Percentiles rank a stretch among this genome's conserved stretches.
Evolutionary conservation across 352 stramenopile species (phyloP).

Genomic region (Thraustochytrium sp.): DNA sequence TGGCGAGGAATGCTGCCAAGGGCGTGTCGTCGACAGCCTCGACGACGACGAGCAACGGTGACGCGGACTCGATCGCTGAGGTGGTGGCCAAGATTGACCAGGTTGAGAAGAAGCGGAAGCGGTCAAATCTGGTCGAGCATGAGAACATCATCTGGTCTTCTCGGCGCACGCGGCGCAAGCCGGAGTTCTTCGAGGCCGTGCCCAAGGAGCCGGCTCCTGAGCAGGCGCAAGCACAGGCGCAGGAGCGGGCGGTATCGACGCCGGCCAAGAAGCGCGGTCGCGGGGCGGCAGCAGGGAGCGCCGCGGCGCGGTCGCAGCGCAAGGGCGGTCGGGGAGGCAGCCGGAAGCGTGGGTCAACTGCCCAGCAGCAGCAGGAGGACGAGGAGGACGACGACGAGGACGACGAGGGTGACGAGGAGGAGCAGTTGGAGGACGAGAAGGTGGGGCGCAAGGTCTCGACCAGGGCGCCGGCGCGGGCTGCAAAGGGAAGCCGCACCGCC

Average conservation of each 20-base stretch:
- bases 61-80: not conserved
- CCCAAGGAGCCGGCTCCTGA: not conserved
- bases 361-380: too few species aligned
- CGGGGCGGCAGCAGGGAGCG: too few species aligned
- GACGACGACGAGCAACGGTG: not conserved
- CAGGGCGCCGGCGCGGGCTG: not conserved
- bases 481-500: not conserved
- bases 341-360: too few species aligned
- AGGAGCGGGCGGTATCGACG: not conserved
- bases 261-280: not conserved
- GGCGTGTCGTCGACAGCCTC: not conserved
- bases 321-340: not conserved
- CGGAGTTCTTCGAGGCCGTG: constrained; percentile 34
- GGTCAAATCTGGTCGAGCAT: not conserved
- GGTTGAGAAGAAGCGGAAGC: not conserved
- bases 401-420: too few species aligned
- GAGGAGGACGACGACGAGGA: too few species aligned
- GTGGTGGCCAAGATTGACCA: not conserved
- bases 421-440: too few species aligned
- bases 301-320: too few species aligned
- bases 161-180: not conserved
- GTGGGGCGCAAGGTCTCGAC: not conserved
- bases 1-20: too few species aligned
- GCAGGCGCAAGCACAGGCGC: not conserved
- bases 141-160: constrained; percentile 39